These are phyloP conservation scores for Penicillium olsonii DNA, from an alignment of 2,329 filamentous ascomycete species.

Conservation along the genomic window DNA sequence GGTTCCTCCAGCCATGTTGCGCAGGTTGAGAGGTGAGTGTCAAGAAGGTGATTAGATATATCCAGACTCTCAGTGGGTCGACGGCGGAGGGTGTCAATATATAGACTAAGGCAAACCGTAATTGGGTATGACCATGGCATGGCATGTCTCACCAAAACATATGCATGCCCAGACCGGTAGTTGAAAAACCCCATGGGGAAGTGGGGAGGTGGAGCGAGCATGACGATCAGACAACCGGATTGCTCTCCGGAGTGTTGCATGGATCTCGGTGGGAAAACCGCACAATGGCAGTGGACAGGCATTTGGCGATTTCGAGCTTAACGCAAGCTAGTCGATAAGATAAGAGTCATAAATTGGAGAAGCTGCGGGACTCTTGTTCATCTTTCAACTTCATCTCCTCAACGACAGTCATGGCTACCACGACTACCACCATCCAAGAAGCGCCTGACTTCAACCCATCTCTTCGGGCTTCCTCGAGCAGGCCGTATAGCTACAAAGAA, in stretches of 20 bases:
- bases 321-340: conserved; percentile 7
- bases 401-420: conserved; percentile 7
- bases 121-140: background rate
- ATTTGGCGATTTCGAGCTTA: background rate
- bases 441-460: conserved; percentile 4
- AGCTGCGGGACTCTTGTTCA: background rate
- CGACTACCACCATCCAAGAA: background rate
- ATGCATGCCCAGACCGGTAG: conserved; percentile 1
- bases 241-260: conserved; percentile 4
- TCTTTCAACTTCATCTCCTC: background rate
- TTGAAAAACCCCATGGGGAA: conserved; percentile 18
- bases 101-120: conserved; percentile 1
- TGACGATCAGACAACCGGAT: conserved; percentile 5
- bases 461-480: background rate
- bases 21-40: background rate
- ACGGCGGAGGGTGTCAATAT: background rate
- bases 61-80: background rate
- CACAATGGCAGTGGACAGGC: background rate
- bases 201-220: conserved; percentile 10
- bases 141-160: background rate
- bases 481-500: conserved; percentile 9
- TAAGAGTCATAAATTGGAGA: background rate
- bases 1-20: conserved; percentile 40
- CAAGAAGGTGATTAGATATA: background rate
- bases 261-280: conserved; percentile 13